Conservation (phyloP, 306 rosid genomes). For the Mimosa bimucronata region DNA sequence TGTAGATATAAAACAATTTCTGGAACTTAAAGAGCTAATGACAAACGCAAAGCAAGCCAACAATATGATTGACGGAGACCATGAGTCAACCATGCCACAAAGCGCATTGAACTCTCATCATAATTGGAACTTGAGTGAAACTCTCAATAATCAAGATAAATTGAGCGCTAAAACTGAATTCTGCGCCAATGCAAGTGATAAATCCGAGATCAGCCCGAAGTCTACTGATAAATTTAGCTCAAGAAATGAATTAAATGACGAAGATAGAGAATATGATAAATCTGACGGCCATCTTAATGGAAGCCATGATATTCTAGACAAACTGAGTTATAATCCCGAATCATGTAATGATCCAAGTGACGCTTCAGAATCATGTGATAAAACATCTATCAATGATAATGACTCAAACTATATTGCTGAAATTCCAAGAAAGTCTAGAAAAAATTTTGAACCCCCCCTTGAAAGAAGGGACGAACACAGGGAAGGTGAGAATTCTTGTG, state of each 20-base stretch:
- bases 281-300: too few species aligned
- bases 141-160: too few species aligned
- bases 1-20: slow-evolving; percentile 81
- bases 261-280: too few species aligned
- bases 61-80: slow-evolving; percentile 40
- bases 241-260: too few species aligned
- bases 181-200: slow-evolving; percentile 56
- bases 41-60: slow-evolving; percentile 53
- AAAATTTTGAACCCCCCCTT: slow-evolving; percentile 44
- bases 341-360: too few species aligned
- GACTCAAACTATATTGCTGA: slow-evolving; percentile 53
- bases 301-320: too few species aligned
- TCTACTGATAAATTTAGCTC: too few species aligned
- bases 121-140: too few species aligned
- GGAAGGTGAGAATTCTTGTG: slow-evolving; percentile 71
- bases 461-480: slow-evolving; percentile 60
- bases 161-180: slow-evolving; percentile 62
- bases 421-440: slow-evolving; percentile 49
- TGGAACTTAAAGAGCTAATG: slow-evolving; percentile 85
- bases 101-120: too few species aligned
- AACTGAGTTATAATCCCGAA: too few species aligned
- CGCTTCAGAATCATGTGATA: slow-evolving; percentile 55
- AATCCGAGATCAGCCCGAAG: too few species aligned
- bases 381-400: slow-evolving; percentile 50
- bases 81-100: too few species aligned